These are phyloP conservation scores for Trifolium dubium DNA, from an alignment of 306 rosid genomes.

Conservation along the genomic window DNA sequence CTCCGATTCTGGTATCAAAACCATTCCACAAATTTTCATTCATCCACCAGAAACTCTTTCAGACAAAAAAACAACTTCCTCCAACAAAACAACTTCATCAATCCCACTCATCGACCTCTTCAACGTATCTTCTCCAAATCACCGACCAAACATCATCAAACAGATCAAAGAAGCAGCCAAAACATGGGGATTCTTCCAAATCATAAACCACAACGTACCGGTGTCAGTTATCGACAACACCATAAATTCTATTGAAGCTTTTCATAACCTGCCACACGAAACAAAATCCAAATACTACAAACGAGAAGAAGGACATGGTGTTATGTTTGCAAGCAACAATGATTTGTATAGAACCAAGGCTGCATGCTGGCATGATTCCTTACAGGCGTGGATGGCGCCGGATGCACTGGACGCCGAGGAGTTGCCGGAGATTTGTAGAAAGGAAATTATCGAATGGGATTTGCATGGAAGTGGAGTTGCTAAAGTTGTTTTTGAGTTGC, in stretches of 20 bases:
- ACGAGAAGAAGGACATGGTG: slow-evolving; percentile 43
- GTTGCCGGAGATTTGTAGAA: slow-evolving; percentile 4
- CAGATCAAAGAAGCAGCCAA: slow-evolving; percentile 48
- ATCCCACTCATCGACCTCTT: slow-evolving; percentile 54
- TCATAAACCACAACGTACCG: slow-evolving; percentile 50
- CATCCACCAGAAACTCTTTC: slow-evolving; percentile 48
- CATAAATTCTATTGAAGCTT: slow-evolving; percentile 41
- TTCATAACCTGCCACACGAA: slow-evolving; percentile 50
- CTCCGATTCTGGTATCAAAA: slow-evolving; percentile 54
- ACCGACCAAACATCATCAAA: slow-evolving; percentile 39
- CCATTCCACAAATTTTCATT: slow-evolving; percentile 48
- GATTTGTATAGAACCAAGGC: slow-evolving; percentile 9
- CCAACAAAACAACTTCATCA: neutral
- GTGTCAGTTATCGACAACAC: slow-evolving; percentile 31
- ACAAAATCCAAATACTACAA: slow-evolving; percentile 46
- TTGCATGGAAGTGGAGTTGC: neutral
- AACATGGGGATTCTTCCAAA: slow-evolving; percentile 61
- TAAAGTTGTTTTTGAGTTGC: neutral
- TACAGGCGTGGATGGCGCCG: slow-evolving; percentile 4
- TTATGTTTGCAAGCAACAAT: neutral
- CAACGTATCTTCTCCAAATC: slow-evolving; percentile 2
- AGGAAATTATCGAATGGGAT: neutral
- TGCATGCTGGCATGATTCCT: slow-evolving; percentile 1
- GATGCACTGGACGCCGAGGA: neutral
- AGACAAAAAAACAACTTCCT: slow-evolving; percentile 38